A percentile compares a stretch with the other conserved stretches of the same genome.
Conservation (phyloP, 2,329 filamentous ascomycete species). For the Botrytis cinerea region DNA sequence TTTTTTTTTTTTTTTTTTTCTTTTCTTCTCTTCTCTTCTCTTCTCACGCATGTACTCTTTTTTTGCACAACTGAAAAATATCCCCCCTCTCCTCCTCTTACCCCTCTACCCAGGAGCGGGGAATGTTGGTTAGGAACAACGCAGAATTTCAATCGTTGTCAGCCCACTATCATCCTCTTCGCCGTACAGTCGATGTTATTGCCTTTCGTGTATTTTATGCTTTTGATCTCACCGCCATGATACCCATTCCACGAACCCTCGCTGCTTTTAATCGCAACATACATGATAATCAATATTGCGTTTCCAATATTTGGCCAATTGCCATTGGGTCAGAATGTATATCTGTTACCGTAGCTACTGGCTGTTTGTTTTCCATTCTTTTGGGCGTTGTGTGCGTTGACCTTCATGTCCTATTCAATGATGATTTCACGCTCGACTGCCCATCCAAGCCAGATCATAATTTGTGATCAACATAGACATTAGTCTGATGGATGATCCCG, state of each 20-base stretch:
- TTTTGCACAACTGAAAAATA: not conserved
- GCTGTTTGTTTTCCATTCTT: not conserved
- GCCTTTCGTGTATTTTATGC: constrained; percentile 3
- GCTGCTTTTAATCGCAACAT: constrained; percentile 22
- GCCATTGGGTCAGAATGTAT: constrained; percentile 1
- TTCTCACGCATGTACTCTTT: not conserved
- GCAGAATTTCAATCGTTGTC: constrained; percentile 8
- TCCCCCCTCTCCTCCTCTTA: not conserved
- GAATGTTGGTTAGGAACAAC: constrained; percentile 15
- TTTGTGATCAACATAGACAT: constrained; percentile 7
- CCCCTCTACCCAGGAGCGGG: constrained; percentile 7
- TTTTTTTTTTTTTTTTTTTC: too few relatives aligned
- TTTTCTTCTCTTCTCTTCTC: too few relatives aligned
- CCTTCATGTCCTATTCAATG: not conserved
- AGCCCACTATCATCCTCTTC: constrained; percentile 3
- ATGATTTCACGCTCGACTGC: constrained; percentile 5
- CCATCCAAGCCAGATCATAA: not conserved
- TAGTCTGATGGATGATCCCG: constrained; percentile 9
- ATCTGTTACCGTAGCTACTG: not conserved
- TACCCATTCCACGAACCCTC: constrained; percentile 3
- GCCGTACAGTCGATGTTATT: constrained; percentile 5
- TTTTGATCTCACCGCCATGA: constrained; percentile 19
- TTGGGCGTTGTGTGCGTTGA: not conserved
- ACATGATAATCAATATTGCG: constrained; percentile 15
- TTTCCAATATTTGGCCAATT: constrained; percentile 19